A percentile compares a stretch with the other conserved stretches of the same genome.
Conservation (phyloP, 805 yeast species). For the Zygosaccharomyces pseudorouxii region DNA sequence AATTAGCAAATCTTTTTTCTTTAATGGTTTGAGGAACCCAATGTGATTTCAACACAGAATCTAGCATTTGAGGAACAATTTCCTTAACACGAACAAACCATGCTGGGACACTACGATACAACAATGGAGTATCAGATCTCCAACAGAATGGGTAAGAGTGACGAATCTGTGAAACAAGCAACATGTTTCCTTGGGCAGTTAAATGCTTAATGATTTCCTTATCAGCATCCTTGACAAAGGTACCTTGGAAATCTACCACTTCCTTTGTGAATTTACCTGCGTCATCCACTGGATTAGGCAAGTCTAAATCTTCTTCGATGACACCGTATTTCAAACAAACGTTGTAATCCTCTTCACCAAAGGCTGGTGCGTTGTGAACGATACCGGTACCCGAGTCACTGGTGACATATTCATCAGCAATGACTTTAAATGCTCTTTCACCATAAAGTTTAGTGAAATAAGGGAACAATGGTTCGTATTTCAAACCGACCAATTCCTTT, state of each 20-base stretch:
- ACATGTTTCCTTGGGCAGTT: slow-evolving; percentile 69
- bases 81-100: slow-evolving; percentile 94
- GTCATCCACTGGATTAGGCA: slow-evolving; percentile 96
- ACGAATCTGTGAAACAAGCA: slow-evolving; percentile 75
- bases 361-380: slow-evolving; percentile 97
- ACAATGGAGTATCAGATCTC: slow-evolving; percentile 98
- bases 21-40: slow-evolving; percentile 93
- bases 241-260: slow-evolving; percentile 71
- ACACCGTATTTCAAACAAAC: slow-evolving; percentile 75
- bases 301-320: slow-evolving; percentile 57
- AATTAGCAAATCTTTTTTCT: slow-evolving; percentile 93
- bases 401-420: slow-evolving; percentile 78
- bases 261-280: slow-evolving; percentile 75
- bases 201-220: slow-evolving; percentile 79
- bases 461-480: slow-evolving; percentile 78
- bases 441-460: slow-evolving; percentile 73
- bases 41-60: slow-evolving; percentile 75
- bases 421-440: slow-evolving; percentile 77
- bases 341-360: slow-evolving; percentile 97
- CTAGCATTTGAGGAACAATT: slow-evolving; percentile 82
- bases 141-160: slow-evolving; percentile 99
- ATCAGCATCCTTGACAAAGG: slow-evolving; percentile 94
- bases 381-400: slow-evolving; percentile 98
- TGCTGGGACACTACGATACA: slow-evolving; percentile 95
- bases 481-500: slow-evolving; percentile 68